phyloP scores from a whole-genome alignment of 2,329 filamentous ascomycete genomes.

The Boeremia lycopersici region DNA sequence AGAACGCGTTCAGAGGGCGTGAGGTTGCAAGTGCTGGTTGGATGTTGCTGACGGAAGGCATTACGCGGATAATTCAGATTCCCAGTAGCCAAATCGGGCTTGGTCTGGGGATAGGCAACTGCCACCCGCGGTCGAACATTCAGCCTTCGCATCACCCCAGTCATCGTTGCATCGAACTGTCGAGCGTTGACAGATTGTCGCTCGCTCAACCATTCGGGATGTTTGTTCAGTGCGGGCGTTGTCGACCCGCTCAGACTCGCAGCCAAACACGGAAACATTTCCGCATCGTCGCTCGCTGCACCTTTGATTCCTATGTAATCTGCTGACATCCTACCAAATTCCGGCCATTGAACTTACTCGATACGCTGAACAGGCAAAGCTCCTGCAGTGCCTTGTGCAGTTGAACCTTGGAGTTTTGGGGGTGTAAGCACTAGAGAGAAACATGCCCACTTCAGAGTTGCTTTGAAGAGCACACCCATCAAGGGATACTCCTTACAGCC shows the following conservation, averaged over 20 bases:
- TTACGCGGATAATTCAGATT: constrained; percentile 1
- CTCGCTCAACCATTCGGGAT: background rate
- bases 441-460: background rate
- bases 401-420: background rate
- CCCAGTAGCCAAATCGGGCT: background rate
- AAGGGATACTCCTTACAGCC: background rate
- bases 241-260: background rate
- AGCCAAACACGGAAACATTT: background rate
- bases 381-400: background rate
- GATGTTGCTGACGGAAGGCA: constrained; percentile 8
- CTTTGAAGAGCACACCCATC: background rate
- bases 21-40: background rate
- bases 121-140: too few species aligned
- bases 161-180: background rate
- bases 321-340: background rate
- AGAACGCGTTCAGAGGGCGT: background rate
- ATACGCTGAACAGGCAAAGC: background rate
- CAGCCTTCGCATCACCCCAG: background rate
- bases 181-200: background rate
- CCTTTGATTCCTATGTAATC: background rate
- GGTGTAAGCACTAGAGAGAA: background rate
- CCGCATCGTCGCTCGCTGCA: background rate
- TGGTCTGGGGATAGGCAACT: background rate
- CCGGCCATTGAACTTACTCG: too few species aligned
- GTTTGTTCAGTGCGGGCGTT: background rate